Percentiles rank a stretch among this genome's conserved stretches.
These are phyloP conservation scores for Silybum marianum DNA, from an alignment of 129 eudicot genomes.

Conservation along the genomic window DNA sequence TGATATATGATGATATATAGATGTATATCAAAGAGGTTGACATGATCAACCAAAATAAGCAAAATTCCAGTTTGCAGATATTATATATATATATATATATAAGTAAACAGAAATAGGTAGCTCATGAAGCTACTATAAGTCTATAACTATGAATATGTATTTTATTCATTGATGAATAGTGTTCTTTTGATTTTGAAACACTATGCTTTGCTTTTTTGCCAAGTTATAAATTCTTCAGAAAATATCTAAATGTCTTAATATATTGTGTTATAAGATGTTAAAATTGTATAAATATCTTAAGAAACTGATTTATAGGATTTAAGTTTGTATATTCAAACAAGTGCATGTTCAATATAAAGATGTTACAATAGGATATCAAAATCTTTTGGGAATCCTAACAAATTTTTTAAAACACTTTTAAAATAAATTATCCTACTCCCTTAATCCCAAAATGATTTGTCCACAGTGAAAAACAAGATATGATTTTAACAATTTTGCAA, in stretches of 20 bases:
- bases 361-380: background rate
- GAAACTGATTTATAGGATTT: background rate
- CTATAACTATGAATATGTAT: background rate
- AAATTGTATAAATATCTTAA: background rate
- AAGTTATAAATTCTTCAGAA: background rate
- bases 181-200: background rate
- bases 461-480: too few relatives aligned
- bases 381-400: too few relatives aligned
- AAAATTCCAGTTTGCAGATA: constrained; percentile 12
- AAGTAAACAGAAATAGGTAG: background rate
- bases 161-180: background rate
- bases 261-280: too few relatives aligned
- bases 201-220: background rate
- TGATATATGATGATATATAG: constrained; percentile 8
- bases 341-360: background rate
- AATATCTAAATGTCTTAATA: too few relatives aligned
- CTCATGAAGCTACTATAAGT: constrained; percentile 5
- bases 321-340: background rate
- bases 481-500: too few relatives aligned
- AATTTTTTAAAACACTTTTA: too few relatives aligned
- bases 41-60: constrained; percentile 16
- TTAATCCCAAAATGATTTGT: too few relatives aligned
- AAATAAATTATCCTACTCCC: background rate
- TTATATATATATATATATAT: constrained; percentile 2
- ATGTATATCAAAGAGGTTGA: background rate